Percentiles rank a stretch among this genome's conserved stretches.
These are phyloP conservation scores for Epichloe gansuensis DNA, from an alignment of 2,329 filamentous ascomycete species.

Conservation along the genomic window DNA sequence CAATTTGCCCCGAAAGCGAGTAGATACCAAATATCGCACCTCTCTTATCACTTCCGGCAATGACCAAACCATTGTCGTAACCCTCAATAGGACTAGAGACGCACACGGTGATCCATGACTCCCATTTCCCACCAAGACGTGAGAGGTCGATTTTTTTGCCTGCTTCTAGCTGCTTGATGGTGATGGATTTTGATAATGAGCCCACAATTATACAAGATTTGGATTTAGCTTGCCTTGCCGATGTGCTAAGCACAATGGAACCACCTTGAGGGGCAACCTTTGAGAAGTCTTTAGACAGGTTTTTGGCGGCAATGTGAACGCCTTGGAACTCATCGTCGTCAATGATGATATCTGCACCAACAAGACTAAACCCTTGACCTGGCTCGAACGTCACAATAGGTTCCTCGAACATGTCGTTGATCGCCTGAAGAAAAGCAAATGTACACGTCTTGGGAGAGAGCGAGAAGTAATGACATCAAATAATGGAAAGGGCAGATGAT, in stretches of 20 bases:
- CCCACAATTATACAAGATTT: slow-evolving; percentile 14
- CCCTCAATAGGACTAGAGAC: slow-evolving; percentile 33
- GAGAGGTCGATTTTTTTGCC: slow-evolving; percentile 11
- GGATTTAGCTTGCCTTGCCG: not conserved
- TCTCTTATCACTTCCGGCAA: slow-evolving; percentile 44
- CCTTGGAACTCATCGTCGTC: slow-evolving; percentile 19
- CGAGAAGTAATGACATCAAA: not conserved
- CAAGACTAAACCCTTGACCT: slow-evolving; percentile 14
- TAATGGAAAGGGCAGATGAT: not conserved
- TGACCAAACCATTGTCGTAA: slow-evolving; percentile 34
- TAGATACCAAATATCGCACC: slow-evolving; percentile 50
- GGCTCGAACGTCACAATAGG: slow-evolving; percentile 14
- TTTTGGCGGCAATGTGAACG: slow-evolving; percentile 21
- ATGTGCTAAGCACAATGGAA: slow-evolving; percentile 6
- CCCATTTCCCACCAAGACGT: slow-evolving; percentile 34
- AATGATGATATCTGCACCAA: slow-evolving; percentile 18
- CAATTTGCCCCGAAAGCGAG: slow-evolving; percentile 47
- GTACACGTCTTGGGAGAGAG: not conserved
- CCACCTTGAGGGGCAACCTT: slow-evolving; percentile 11
- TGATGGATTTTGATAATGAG: slow-evolving; percentile 11
- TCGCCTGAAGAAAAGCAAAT: not conserved
- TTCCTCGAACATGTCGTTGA: slow-evolving; percentile 14
- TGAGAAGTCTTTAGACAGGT: slow-evolving; percentile 17
- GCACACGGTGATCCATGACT: slow-evolving; percentile 37
- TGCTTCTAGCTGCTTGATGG: slow-evolving; percentile 8